phyloP scores from a whole-genome alignment of 1,284 basidiomycete species.

The Xerocomus amazonicus region DNA sequence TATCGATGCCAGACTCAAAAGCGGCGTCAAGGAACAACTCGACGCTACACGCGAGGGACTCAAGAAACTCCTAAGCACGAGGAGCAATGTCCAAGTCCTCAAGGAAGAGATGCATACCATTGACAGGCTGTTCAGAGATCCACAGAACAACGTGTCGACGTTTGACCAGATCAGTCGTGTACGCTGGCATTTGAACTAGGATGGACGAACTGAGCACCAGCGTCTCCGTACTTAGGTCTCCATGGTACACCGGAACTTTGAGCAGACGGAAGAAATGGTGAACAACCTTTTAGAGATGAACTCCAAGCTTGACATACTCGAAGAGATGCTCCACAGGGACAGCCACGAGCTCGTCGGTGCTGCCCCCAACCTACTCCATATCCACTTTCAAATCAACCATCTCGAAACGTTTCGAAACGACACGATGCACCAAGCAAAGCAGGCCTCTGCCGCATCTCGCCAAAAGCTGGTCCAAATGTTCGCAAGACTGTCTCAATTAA shows the following conservation, averaged over 20 bases:
- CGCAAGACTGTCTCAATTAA: conserved; percentile 81
- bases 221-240: conserved; percentile 65
- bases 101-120: conserved; percentile 92
- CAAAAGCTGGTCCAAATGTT: conserved; percentile 78
- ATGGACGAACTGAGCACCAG: not conserved
- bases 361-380: conserved; percentile 82
- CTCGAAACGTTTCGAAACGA: conserved; percentile 93
- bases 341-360: conserved; percentile 74
- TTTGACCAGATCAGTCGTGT: conserved; percentile 94
- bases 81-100: conserved; percentile 80
- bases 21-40: conserved; percentile 91
- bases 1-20: conserved; percentile 90
- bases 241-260: conserved; percentile 92
- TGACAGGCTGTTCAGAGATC: conserved; percentile 76
- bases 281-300: conserved; percentile 90
- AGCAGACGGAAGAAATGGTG: conserved; percentile 94
- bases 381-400: conserved; percentile 88
- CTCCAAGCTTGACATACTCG: conserved; percentile 75
- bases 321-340: conserved; percentile 76
- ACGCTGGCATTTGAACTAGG: conserved; percentile 29
- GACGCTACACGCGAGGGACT: conserved; percentile 90
- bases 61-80: conserved; percentile 78
- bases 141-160: conserved; percentile 67
- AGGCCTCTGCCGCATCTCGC: conserved; percentile 67
- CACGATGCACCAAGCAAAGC: conserved; percentile 89